Evolutionary conservation across 306 rosid genomes (phyloP), one percentile per base, ranked within the genome.

Genomic region (Cercis canadensis): DNA sequence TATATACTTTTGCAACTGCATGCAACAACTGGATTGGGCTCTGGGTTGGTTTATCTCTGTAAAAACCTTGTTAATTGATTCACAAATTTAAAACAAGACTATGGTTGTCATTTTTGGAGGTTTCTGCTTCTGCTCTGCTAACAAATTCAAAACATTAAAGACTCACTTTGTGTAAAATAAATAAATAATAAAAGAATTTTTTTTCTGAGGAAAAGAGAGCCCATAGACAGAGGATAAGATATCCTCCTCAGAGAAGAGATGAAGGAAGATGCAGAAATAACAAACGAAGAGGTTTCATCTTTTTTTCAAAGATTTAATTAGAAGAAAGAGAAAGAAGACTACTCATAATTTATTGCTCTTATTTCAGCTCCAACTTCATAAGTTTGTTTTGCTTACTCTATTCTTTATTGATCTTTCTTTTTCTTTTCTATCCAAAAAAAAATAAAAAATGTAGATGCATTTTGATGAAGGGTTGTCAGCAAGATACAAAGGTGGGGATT

Each of bases 391-490:
- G 57, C 69, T 65, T 68, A 10, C 37, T 45, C 13, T 52, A 11
- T 57, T 41, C 32, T 46, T 13, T 71, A 43, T 53, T 69, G 12
- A 57, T 58, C 58, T 24, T 73, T 53, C 49, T 61, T 29, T 57
- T 19, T 49, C 44, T 68, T 73, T 14, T 44, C 12, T 29, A 17
- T 32, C 33, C 10, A 39, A 40, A 69, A 32, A 71, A 73, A 79
- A 34, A 39, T 41, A 69, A 32, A 71, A 73, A 79, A 34, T 82
- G 60, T 76, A 93, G 98, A 90, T 87, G 86, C 98, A 94, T 73
- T 94, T 94, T 80, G 98, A 94, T 67, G 98, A 94, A 81, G 97
- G 88, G 6, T 72, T 94, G 74, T 94, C 98, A 57, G 98, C 89
- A 62, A 90, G 98, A 50, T 69, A 77, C 75, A 94, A 82, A 83